Conservation (phyloP, 1,139 yeast genomes). For the Yamadazyma spencermartinsiae region DNA sequence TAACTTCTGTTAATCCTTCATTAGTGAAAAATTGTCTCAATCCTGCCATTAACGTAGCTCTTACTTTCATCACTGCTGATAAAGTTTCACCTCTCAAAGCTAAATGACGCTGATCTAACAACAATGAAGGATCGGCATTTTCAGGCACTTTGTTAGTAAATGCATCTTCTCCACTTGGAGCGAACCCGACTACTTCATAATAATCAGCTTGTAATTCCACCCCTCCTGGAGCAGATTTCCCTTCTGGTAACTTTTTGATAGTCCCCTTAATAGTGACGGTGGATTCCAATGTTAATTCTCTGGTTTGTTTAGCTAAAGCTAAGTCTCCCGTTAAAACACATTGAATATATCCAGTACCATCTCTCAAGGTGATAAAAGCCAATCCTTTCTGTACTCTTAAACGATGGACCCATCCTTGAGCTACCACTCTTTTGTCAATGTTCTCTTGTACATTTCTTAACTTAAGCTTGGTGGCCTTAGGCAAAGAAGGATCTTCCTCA, state of each 20-base stretch:
- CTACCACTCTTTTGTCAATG: slow-evolving; percentile 65
- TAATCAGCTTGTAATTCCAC: slow-evolving; percentile 91
- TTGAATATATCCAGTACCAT: slow-evolving; percentile 91
- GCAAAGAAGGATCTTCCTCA: slow-evolving; percentile 70
- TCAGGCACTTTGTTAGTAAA: slow-evolving; percentile 93
- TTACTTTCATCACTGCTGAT: slow-evolving; percentile 92
- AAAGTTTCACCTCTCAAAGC: slow-evolving; percentile 93
- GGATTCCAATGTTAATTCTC: slow-evolving; percentile 84
- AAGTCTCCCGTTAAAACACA: slow-evolving; percentile 86
- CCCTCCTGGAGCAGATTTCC: slow-evolving; percentile 97
- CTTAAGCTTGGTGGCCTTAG: slow-evolving; percentile 68
- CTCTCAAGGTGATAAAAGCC: slow-evolving; percentile 88
- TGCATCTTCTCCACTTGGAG: slow-evolving; percentile 95
- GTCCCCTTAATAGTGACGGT: slow-evolving; percentile 80
- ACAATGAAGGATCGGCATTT: slow-evolving; percentile 87
- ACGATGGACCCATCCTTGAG: slow-evolving; percentile 97
- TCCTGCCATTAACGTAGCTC: slow-evolving; percentile 74
- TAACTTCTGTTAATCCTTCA: slow-evolving; percentile 82
- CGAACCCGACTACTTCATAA: slow-evolving; percentile 85
- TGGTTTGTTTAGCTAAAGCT: slow-evolving; percentile 86
- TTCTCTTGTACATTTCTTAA: slow-evolving; percentile 52
- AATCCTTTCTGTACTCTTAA: slow-evolving; percentile 89
- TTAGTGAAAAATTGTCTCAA: slow-evolving; percentile 77
- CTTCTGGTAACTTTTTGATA: slow-evolving; percentile 84
- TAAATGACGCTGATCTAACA: slow-evolving; percentile 94